Percentiles rank a stretch among this genome's conserved stretches.
Evolutionary conservation across 129 eudicot species (phyloP).

Genomic region (Rutidosis leptorrhynchoides): DNA sequence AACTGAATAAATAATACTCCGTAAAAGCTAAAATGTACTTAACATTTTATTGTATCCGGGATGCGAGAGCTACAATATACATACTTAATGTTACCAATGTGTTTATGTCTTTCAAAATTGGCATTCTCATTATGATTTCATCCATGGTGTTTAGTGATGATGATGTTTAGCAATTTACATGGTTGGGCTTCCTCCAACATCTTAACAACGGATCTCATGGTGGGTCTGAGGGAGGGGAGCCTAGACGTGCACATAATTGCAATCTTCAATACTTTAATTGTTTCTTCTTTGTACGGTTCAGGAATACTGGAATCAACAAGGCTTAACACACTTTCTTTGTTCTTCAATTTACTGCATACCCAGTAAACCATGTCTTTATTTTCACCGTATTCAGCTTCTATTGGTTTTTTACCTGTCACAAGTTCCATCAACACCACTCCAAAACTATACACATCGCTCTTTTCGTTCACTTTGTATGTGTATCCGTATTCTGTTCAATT

Average conservation of each 20-base stretch:
- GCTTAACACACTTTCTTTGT: slow-evolving; percentile 67
- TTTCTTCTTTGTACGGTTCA: slow-evolving; percentile 52
- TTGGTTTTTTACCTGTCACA: slow-evolving; percentile 82
- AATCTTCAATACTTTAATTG: slow-evolving; percentile 69
- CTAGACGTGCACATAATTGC: slow-evolving; percentile 82
- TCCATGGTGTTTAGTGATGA: slow-evolving; percentile 39
- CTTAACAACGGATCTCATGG: slow-evolving; percentile 84
- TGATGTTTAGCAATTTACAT: slow-evolving; percentile 45
- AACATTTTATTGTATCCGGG: too few relatives aligned
- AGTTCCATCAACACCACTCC: slow-evolving; percentile 95
- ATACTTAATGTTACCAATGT: too few relatives aligned
- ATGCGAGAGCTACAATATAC: too few relatives aligned
- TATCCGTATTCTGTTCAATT: slow-evolving; percentile 76
- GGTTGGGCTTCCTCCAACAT: slow-evolving; percentile 89
- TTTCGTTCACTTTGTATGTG: slow-evolving; percentile 80
- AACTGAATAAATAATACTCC: too few relatives aligned
- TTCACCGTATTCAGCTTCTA: slow-evolving; percentile 76
- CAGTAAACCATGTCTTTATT: slow-evolving; percentile 79
- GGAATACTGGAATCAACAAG: slow-evolving; percentile 58
- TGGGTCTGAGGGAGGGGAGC: slow-evolving; percentile 69
- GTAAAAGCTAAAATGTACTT: too few relatives aligned
- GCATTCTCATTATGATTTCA: too few relatives aligned
- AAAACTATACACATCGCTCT: slow-evolving; percentile 86
- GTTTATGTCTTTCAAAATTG: too few relatives aligned
- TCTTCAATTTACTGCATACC: slow-evolving; percentile 72